Evolutionary conservation across 352 stramenopile genomes (phyloP).

Genomic region (Pythium aristosporum): DNA sequence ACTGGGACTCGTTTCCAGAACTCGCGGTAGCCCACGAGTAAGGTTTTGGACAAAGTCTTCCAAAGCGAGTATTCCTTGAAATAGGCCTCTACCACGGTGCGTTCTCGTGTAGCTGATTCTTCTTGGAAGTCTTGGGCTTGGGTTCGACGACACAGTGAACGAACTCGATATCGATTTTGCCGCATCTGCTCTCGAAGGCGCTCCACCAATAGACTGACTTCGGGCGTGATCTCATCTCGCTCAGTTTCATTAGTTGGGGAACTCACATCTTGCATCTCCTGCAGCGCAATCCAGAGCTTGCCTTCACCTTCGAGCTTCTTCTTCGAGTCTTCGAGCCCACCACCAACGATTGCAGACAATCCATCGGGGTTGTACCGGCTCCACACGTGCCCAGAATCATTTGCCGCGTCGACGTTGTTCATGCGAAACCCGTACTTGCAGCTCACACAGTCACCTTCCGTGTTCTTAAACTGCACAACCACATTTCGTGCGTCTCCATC

Average conservation of each 20-base stretch:
- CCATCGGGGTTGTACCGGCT: slow-evolving; percentile 65
- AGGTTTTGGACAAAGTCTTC: slow-evolving; percentile 71
- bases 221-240: slow-evolving; percentile 67
- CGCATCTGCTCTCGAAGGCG: slow-evolving; percentile 73
- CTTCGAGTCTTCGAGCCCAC: slow-evolving; percentile 46
- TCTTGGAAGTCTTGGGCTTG: slow-evolving; percentile 36
- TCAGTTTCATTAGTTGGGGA: background rate
- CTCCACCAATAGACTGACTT: slow-evolving; percentile 77
- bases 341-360: slow-evolving; percentile 45
- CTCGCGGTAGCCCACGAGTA: slow-evolving; percentile 62
- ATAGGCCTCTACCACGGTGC: slow-evolving; percentile 46
- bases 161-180: slow-evolving; percentile 64
- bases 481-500: background rate
- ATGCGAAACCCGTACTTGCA: slow-evolving; percentile 23
- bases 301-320: slow-evolving; percentile 32
- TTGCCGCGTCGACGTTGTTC: background rate
- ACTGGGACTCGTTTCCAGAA: slow-evolving; percentile 21
- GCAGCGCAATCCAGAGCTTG: slow-evolving; percentile 59
- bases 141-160: slow-evolving; percentile 47
- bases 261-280: slow-evolving; percentile 28
- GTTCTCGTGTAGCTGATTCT: slow-evolving; percentile 24
- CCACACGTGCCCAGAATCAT: slow-evolving; percentile 30
- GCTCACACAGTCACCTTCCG: slow-evolving; percentile 12
- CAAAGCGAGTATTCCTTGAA: slow-evolving; percentile 76
- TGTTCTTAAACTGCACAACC: slow-evolving; percentile 24